These are phyloP conservation scores for Trichodelitschia bisporula DNA, from an alignment of 495 filamentous ascomycete genomes.

Conservation along the genomic window DNA sequence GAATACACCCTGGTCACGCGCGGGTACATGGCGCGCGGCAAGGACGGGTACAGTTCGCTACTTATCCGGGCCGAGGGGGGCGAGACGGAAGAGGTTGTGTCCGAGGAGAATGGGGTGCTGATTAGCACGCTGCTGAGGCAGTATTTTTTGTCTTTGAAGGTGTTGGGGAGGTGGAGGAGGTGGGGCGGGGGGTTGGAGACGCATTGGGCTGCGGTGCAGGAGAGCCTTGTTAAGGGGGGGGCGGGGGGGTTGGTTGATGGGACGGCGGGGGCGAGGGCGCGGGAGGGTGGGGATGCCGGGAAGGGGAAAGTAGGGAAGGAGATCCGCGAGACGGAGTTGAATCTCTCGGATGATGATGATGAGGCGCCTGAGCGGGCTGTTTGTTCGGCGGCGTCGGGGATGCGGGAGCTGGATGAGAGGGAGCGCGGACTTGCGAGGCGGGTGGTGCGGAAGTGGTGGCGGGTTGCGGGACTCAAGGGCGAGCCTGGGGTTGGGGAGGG, in stretches of 20 bases:
- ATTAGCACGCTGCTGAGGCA: constrained; percentile 68
- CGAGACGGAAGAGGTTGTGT: constrained; percentile 46
- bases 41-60: constrained; percentile 60
- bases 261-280: neutral
- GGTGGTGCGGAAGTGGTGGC: constrained; percentile 50
- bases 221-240: constrained; percentile 2
- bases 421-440: constrained; percentile 21
- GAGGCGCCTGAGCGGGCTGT: constrained; percentile 11
- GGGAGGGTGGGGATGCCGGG: no score
- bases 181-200: constrained; percentile 32
- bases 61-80: constrained; percentile 46
- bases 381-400: constrained; percentile 1
- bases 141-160: constrained; percentile 66
- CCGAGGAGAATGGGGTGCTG: constrained; percentile 64
- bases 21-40: constrained; percentile 69
- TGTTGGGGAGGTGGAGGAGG: constrained; percentile 46
- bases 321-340: neutral
- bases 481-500: constrained; percentile 19
- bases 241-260: neutral
- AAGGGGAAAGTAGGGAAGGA: neutral
- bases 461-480: constrained; percentile 31
- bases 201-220: constrained; percentile 37
- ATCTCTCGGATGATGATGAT: constrained; percentile 10
- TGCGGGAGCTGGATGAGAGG: constrained; percentile 5
- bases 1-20: constrained; percentile 49